A percentile compares a stretch with the other conserved stretches of the same genome.
Conservation (phyloP, 1,139 yeast species). For the Geotrichum europaeum region DNA sequence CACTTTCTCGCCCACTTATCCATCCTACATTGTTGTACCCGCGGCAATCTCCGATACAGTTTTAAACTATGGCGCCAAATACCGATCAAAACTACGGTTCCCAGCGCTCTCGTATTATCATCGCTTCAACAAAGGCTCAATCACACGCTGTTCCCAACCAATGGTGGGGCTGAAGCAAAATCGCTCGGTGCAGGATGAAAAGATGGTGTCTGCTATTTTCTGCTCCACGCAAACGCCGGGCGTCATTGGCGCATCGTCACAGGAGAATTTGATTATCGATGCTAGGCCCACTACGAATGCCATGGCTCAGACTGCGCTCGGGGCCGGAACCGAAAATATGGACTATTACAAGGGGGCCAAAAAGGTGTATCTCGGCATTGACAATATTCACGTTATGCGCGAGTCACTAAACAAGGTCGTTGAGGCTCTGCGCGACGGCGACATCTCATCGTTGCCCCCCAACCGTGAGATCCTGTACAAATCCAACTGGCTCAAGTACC, state of each 20-base stretch:
- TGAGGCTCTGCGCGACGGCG: constrained; percentile 62
- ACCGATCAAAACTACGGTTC: constrained; percentile 75
- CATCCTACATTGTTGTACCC: constrained; percentile 64
- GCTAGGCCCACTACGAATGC: constrained; percentile 92
- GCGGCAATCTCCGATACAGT: constrained; percentile 71
- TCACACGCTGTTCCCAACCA: constrained; percentile 89
- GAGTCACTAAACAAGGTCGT: constrained; percentile 67
- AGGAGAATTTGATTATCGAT: constrained; percentile 74
- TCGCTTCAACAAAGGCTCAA: constrained; percentile 61
- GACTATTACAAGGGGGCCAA: constrained; percentile 67
- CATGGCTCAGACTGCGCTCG: constrained; percentile 92
- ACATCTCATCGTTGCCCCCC: constrained; percentile 45
- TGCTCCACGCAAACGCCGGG: constrained; percentile 37
- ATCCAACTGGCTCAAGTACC: constrained; percentile 75
- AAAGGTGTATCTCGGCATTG: constrained; percentile 82
- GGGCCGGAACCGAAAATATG: constrained; percentile 94
- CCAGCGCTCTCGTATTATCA: constrained; percentile 81
- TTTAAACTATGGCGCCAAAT: constrained; percentile 74
- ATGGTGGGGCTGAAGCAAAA: constrained; percentile 84
- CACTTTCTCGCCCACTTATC: constrained; percentile 70
- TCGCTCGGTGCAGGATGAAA: constrained; percentile 88
- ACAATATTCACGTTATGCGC: constrained; percentile 91
- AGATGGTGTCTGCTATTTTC: constrained; percentile 67
- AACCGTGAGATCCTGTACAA: constrained; percentile 46
- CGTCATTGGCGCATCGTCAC: constrained; percentile 30